These are phyloP conservation scores for Apocynum venetum DNA, from an alignment of 257 asterid genomes.

Conservation along the genomic window DNA sequence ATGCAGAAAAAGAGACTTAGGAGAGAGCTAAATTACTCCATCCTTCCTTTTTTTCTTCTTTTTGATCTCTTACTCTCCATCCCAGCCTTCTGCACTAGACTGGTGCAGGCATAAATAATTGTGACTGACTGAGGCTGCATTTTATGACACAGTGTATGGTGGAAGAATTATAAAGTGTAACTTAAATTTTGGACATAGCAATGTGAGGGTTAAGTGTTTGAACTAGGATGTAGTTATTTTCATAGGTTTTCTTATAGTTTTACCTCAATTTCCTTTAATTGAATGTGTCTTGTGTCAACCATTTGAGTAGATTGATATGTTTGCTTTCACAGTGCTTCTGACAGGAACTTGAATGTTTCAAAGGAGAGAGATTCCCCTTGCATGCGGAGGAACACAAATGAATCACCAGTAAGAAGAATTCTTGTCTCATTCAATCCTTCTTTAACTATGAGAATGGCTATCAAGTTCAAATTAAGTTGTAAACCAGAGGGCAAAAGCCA, in stretches of 20 bases:
- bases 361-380: conserved; percentile 21
- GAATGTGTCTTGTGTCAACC: background rate
- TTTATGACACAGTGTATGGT: background rate
- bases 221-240: conserved; percentile 1
- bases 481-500: background rate
- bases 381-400: conserved; percentile 17
- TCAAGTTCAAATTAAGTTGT: background rate
- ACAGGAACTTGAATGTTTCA: conserved; percentile 27
- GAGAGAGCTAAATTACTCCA: background rate
- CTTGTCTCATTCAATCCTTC: background rate
- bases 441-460: background rate
- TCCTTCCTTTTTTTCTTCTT: background rate
- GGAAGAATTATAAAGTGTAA: background rate
- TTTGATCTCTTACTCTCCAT: background rate
- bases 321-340: conserved; percentile 44
- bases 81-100: background rate
- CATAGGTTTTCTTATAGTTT: too few species aligned
- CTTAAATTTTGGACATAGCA: background rate
- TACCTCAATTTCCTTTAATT: background rate
- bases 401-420: conserved; percentile 34
- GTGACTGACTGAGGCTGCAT: background rate
- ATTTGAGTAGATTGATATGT: background rate
- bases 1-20: background rate
- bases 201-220: background rate
- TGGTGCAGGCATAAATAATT: background rate